A percentile compares a stretch with the other conserved stretches of the same genome.
Evolutionary conservation across 2,329 filamentous ascomycete species (phyloP).

Genomic region (Chrysoporthe deuterocubensis): DNA sequence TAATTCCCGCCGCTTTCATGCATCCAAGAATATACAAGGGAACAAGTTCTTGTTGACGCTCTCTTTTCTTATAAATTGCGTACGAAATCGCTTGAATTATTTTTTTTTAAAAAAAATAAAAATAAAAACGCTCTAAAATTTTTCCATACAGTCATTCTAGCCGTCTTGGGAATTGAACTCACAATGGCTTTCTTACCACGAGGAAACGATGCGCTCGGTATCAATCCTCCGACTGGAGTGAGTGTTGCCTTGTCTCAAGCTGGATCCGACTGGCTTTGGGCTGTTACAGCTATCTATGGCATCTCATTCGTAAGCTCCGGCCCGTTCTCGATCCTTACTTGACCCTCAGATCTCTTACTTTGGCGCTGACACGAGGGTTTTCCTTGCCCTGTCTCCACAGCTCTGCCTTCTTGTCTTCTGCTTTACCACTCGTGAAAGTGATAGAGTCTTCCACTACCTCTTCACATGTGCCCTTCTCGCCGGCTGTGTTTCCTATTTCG

Average conservation of each 20-base stretch:
- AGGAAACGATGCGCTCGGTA: neutral
- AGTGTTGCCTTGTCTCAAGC: neutral
- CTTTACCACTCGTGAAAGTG: constrained; percentile 41
- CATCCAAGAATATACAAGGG: too few species aligned
- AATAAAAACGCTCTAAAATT: too few species aligned
- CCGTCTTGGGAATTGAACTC: neutral
- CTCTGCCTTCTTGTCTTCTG: constrained; percentile 39
- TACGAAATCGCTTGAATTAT: too few species aligned
- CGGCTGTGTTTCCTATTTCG: constrained; percentile 49
- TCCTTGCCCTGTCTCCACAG: neutral
- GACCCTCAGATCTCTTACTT: neutral
- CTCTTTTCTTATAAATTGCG: too few species aligned
- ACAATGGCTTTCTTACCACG: neutral
- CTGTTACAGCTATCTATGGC: neutral
- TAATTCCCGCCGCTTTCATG: too few species aligned
- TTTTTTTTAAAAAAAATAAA: too few species aligned
- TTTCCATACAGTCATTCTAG: neutral
- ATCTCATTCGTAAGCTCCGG: neutral
- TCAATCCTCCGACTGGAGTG: neutral
- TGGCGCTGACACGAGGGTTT: neutral
- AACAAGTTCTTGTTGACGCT: too few species aligned
- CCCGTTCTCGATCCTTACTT: neutral
- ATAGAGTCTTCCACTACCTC: constrained; percentile 53
- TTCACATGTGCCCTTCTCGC: constrained; percentile 51
- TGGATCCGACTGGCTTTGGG: neutral